phyloP scores from a whole-genome alignment of 1,139 yeast species.

The Kurtzmaniella quercitrusa region DNA sequence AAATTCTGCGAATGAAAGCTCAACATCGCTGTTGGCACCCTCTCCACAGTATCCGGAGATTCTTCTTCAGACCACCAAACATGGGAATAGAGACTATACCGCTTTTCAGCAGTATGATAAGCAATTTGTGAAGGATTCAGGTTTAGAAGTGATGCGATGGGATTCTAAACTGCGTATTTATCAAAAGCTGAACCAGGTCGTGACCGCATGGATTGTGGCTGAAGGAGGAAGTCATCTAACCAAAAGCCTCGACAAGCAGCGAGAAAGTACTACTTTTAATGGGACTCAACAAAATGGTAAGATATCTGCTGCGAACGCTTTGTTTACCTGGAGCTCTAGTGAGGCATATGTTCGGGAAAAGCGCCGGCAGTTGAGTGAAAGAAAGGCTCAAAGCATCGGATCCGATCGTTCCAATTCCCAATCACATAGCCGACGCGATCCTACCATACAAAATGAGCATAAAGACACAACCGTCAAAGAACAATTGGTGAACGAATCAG shows the following conservation, averaged over 20 bases:
- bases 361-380: constrained; percentile 14
- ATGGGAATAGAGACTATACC: constrained; percentile 29
- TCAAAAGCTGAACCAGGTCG: constrained; percentile 22
- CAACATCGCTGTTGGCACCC: too few species aligned
- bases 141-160: constrained; percentile 30
- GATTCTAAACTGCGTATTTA: constrained; percentile 24
- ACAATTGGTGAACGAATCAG: constrained; percentile 6
- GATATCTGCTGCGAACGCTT: constrained; percentile 23
- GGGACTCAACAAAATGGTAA: constrained; percentile 4
- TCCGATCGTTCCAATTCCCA: background rate
- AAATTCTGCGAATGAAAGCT: background rate
- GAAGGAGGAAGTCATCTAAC: constrained; percentile 1
- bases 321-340: constrained; percentile 45
- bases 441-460: background rate
- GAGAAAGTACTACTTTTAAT: constrained; percentile 1
- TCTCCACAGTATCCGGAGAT: constrained; percentile 28
- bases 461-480: background rate
- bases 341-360: constrained; percentile 36
- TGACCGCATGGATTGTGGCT: constrained; percentile 24
- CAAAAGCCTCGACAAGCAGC: background rate
- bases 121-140: constrained; percentile 26
- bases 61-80: constrained; percentile 27
- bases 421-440: background rate
- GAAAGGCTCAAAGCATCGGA: background rate
- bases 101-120: constrained; percentile 33